Evolutionary conservation across 2,329 filamentous ascomycete species (phyloP), one percentile per base, ranked within the genome.

Genomic region (Corynespora cassiicola): DNA sequence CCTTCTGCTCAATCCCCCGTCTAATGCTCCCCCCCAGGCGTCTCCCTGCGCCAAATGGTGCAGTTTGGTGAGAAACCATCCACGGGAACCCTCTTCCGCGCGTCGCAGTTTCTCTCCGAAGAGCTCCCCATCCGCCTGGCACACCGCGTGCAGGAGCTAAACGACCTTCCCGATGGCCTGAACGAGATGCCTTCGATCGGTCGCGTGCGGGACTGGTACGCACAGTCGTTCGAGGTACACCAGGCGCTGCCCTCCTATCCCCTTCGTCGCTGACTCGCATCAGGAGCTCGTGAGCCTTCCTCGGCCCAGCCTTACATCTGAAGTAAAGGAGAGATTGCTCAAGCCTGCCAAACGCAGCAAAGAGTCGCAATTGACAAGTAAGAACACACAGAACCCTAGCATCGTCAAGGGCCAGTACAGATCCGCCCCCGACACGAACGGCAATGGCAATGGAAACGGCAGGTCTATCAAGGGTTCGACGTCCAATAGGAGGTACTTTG

Each of bases 101-200:
- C 94, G 35, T 97, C 94, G 17, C 94, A 97, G 75, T 99, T 99
- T 73, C 85, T 99, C 42, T 94, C 92, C 61, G 94, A 99, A 76
- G 94, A 99, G 76, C 84, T 99, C 16, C 94, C 94, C 54, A 99
- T 99, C 62, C 88, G 94, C 36, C 79, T 99, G 46, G 94, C 94
- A 58, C 94, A 99, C 73, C 88, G 94, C 50, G 94, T 99, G 43
- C 88, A 96, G 71, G 94, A 99, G 75, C 82, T 99, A 41, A 85
- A 87, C 47, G 88, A 90, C 62, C 78, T 99, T 2, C 94, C 94
- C 22, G 94, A 99, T 79, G 94, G 94, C 39, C 81, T 99, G 47
- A 96, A 90, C 68, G 91, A 97, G 56, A 97, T 99, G 94, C 89
- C 91, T 24, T 97, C 94, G 8, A 96, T 99, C 54, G 85, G 86